phyloP scores from a whole-genome alignment of 2,329 filamentous ascomycete genomes.

The Colletotrichum costaricense region DNA sequence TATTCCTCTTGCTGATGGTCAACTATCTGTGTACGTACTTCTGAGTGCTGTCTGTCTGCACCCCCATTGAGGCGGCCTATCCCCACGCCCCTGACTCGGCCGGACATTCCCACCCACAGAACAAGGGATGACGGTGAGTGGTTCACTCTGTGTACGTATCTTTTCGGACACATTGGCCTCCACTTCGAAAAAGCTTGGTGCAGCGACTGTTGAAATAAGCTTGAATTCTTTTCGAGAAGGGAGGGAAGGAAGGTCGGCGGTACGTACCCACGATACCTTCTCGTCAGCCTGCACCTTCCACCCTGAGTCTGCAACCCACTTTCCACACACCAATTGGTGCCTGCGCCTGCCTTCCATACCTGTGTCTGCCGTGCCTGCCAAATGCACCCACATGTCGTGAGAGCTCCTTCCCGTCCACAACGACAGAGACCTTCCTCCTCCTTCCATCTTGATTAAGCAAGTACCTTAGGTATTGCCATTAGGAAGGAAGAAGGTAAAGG shows the following conservation, averaged over 20 bases:
- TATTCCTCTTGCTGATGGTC: neutral
- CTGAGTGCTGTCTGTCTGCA: too few species aligned
- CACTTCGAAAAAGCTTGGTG: constrained; percentile 35
- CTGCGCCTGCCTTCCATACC: neutral
- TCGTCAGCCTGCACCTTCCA: neutral
- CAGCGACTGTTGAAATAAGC: constrained; percentile 37
- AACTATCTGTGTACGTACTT: too few species aligned
- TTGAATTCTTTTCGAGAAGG: constrained; percentile 35
- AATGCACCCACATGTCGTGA: neutral
- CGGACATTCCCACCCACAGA: neutral
- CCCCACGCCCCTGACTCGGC: constrained; percentile 7
- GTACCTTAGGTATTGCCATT: too few species aligned
- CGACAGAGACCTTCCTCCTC: neutral
- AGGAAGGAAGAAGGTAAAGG: neutral
- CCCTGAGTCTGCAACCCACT: neutral
- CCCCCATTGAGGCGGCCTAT: neutral
- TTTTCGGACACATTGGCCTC: constrained; percentile 21
- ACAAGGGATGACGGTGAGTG: neutral
- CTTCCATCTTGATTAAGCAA: neutral
- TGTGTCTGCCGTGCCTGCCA: neutral
- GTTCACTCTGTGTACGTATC: neutral
- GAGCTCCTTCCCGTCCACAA: neutral
- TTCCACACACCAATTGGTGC: neutral
- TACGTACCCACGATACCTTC: constrained; percentile 7
- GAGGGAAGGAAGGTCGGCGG: constrained; percentile 9